Evolutionary conservation across 345 rosid genomes (phyloP).

Genomic region (Hibiscus syriacus): DNA sequence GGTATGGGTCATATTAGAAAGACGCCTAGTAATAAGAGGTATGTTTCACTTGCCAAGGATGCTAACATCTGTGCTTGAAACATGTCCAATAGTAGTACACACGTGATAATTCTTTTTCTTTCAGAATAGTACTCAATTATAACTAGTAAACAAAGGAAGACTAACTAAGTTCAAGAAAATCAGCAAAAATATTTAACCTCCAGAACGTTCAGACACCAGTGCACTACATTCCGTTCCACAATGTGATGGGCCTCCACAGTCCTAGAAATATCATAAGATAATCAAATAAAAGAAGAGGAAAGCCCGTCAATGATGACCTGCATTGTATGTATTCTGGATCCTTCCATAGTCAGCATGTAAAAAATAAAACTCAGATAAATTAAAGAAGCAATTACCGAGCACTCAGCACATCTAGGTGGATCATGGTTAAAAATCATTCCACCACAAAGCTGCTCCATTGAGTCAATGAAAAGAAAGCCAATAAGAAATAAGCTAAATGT

Average conservation of each 20-base stretch:
- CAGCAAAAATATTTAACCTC: constrained; percentile 38
- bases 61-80: constrained; percentile 35
- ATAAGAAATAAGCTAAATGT: constrained; percentile 17
- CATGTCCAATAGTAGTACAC: constrained; percentile 60
- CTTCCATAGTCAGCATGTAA: not conserved
- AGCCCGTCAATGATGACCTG: not conserved
- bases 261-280: too few relatives aligned
- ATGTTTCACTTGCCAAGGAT: constrained; percentile 45
- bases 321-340: not conserved
- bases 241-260: constrained; percentile 70
- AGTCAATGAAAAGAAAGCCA: constrained; percentile 20
- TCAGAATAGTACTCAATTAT: constrained; percentile 6
- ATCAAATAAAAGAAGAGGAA: constrained; percentile 11
- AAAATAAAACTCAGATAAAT: not conserved
- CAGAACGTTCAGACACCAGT: constrained; percentile 44
- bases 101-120: constrained; percentile 40
- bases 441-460: constrained; percentile 71
- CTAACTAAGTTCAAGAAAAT: not conserved
- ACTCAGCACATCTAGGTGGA: too few relatives aligned
- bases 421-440: too few relatives aligned
- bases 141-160: not conserved
- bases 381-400: too few relatives aligned
- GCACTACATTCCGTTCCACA: constrained; percentile 86
- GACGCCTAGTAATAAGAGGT: not conserved
- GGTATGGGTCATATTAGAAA: not conserved